Percentiles rank a stretch among this genome's conserved stretches.
Conservation (phyloP, 2,329 filamentous ascomycete genomes). For the Sarocladium strictum region DNA sequence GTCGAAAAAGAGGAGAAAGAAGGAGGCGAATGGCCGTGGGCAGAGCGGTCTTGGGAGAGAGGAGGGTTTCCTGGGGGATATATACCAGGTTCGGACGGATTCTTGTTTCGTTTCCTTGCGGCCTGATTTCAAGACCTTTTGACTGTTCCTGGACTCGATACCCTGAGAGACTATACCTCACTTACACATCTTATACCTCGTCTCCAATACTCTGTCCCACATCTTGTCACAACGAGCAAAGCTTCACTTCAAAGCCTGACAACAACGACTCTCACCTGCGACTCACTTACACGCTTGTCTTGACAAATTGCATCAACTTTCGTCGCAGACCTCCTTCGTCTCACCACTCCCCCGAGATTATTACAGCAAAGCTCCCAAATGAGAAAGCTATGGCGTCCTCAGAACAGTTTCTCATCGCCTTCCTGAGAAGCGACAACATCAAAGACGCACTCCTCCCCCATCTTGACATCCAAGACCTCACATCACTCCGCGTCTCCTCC, state of each 20-base stretch:
- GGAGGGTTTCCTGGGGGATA: conserved; percentile 2
- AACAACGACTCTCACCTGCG: background rate
- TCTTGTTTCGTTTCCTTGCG: conserved; percentile 8
- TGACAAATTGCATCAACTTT: background rate
- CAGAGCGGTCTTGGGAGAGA: background rate
- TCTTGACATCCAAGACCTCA: conserved; percentile 46
- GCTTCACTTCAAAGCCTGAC: too few species aligned
- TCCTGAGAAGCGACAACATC: conserved; percentile 47
- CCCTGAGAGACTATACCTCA: background rate
- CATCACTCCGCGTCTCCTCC: conserved; percentile 59
- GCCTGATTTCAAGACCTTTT: conserved; percentile 6
- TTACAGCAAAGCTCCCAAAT: background rate
- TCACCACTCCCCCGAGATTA: background rate
- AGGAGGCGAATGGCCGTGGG: background rate
- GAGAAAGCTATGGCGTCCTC: conserved; percentile 39
- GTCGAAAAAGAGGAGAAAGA: background rate
- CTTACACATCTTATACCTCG: background rate
- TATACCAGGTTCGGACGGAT: conserved; percentile 7
- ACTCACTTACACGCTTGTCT: background rate
- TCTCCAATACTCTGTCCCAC: background rate
- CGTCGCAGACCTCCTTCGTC: background rate
- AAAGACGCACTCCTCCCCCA: conserved; percentile 43
- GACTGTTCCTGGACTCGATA: background rate
- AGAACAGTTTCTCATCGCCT: conserved; percentile 45
- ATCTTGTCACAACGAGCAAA: too few species aligned